phyloP scores from a whole-genome alignment of 352 stramenopile genomes.

The Phytophthora podocarpi region DNA sequence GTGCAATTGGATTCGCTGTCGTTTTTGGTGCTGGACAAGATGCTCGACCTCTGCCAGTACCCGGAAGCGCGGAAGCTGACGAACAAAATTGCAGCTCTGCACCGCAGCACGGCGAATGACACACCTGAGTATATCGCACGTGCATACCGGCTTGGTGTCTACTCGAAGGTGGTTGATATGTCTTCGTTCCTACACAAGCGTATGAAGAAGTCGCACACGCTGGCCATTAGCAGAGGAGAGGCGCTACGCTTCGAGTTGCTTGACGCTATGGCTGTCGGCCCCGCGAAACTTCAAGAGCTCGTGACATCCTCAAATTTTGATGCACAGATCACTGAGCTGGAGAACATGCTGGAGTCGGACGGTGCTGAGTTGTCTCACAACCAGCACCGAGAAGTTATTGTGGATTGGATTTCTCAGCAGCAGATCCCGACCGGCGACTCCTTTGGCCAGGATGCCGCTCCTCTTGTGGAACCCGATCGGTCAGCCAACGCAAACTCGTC shows the following conservation, averaged over 20 bases:
- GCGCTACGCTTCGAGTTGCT: conserved; percentile 60
- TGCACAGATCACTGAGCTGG: conserved; percentile 39
- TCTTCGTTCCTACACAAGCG: conserved; percentile 72
- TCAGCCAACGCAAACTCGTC: conserved; percentile 55
- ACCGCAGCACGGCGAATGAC: conserved; percentile 61
- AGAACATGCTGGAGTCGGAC: conserved; percentile 46
- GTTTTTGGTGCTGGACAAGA: conserved; percentile 84
- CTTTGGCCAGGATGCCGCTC: conserved; percentile 45
- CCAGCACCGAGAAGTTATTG: conserved; percentile 80
- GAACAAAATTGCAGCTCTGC: conserved; percentile 55
- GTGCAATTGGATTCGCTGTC: conserved; percentile 86
- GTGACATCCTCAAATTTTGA: conserved; percentile 51
- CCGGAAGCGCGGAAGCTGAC: conserved; percentile 54
- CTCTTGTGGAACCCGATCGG: conserved; percentile 72
- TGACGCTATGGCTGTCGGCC: conserved; percentile 47
- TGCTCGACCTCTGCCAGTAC: conserved; percentile 69
- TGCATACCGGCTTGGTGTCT: conserved; percentile 82
- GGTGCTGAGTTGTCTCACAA: conserved; percentile 62
- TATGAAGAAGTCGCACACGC: conserved; percentile 79
- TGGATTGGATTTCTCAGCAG: conserved; percentile 59
- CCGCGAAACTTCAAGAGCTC: conserved; percentile 55
- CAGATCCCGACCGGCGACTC: conserved; percentile 41
- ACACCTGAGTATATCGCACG: conserved; percentile 83
- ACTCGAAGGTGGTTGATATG: conserved; percentile 88
- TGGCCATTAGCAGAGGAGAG: conserved; percentile 70